Conservation (phyloP, 2,329 filamentous ascomycete genomes). For the Fusarium cicatricum region DNA sequence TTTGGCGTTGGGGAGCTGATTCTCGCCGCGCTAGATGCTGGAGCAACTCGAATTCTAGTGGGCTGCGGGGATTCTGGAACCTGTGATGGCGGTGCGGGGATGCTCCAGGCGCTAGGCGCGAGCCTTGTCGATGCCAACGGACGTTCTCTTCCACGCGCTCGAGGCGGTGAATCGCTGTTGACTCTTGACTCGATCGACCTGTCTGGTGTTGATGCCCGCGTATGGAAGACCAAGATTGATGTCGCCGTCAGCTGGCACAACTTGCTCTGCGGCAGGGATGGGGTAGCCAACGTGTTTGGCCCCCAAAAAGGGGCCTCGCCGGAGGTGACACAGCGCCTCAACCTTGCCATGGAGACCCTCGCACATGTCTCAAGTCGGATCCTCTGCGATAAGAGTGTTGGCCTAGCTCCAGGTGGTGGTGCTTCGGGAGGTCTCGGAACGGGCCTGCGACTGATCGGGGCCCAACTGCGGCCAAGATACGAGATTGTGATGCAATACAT, state of each 20-base stretch:
- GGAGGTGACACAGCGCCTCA: constrained; percentile 53
- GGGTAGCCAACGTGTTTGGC: constrained; percentile 60
- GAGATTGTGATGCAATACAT: constrained; percentile 62
- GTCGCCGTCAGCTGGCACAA: constrained; percentile 62
- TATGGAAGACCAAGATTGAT: constrained; percentile 50
- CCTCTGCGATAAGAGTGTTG: constrained; percentile 47
- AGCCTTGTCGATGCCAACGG: constrained; percentile 52
- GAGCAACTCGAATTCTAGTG: constrained; percentile 55
- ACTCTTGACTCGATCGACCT: constrained; percentile 52
- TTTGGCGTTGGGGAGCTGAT: constrained; percentile 61
- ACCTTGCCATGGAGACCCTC: constrained; percentile 52
- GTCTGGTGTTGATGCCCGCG: constrained; percentile 45
- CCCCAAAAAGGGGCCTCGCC: constrained; percentile 60
- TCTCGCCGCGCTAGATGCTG: constrained; percentile 54
- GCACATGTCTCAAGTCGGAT: constrained; percentile 47
- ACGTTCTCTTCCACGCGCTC: constrained; percentile 47
- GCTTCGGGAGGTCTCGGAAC: constrained; percentile 62
- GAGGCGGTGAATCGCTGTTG: constrained; percentile 52
- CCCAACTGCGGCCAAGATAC: constrained; percentile 55
- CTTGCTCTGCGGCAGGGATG: constrained; percentile 56
- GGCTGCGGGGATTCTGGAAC: constrained; percentile 64
- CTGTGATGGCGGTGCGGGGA: constrained; percentile 61
- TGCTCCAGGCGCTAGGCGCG: constrained; percentile 62
- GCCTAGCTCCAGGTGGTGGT: constrained; percentile 54
- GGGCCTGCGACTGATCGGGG: constrained; percentile 58